Evolutionary conservation across 176 grass and related monocot species (phyloP).

Genomic region (Oryza punctata): DNA sequence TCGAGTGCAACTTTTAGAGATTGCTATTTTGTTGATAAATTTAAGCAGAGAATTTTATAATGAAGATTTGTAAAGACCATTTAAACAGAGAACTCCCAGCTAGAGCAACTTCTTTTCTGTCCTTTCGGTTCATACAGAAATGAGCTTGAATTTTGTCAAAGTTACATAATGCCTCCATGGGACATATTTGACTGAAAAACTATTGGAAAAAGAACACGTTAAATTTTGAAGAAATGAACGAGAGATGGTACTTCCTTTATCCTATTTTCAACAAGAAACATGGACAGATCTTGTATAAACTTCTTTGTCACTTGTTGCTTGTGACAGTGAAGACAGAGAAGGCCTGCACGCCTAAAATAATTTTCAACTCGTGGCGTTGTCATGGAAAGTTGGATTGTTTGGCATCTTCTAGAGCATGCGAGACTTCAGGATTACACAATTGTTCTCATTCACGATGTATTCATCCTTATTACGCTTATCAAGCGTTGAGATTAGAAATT

Average conservation of each 20-base stretch:
- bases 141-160: not conserved
- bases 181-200: not conserved
- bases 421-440: not conserved
- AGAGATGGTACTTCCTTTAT: no score
- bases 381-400: not conserved
- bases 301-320: not conserved
- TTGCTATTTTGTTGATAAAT: not conserved
- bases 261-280: not conserved
- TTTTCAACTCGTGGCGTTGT: not conserved
- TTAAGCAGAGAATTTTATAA: not conserved
- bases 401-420: not conserved
- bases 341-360: not conserved
- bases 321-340: not conserved
- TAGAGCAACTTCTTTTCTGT: not conserved
- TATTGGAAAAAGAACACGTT: not conserved
- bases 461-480: not conserved
- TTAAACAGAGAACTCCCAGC: not conserved
- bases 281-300: not conserved
- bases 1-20: not conserved
- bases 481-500: not conserved
- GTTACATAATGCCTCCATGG: not conserved
- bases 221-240: not conserved
- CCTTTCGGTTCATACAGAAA: not conserved
- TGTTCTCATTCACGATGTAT: not conserved
- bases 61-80: not conserved